Base-by-base conservation (phyloP, 2,329 filamentous ascomycete species). In the Cladosporium phlei region DNA sequence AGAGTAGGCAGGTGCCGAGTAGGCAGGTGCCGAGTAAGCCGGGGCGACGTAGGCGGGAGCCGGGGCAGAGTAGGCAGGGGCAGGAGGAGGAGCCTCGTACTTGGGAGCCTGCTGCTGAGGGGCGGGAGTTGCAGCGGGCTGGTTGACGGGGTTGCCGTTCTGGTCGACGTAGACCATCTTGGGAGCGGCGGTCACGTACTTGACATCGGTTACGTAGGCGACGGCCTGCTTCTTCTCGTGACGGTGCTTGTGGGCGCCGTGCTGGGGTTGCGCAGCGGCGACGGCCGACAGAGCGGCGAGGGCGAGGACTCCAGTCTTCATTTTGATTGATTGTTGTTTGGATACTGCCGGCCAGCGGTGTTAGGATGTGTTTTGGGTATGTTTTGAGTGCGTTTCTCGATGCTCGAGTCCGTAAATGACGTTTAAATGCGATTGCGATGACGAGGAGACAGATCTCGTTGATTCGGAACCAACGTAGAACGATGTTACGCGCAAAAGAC, bases 131-230 rank as follows among this genome's bases (percentile, higher is more conserved):
- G 27, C 39, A 16, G 27, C 39, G 8, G 37, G 25, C 12, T 17
- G 17, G 27, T 20, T 20, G 37, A 80, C 53, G 2, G 72, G 68
- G n/a, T 73, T 68, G 46, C 79, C 79, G 48, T 74, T 61, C 53
- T 76, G 66, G 58, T 86, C 73, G 35, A 84, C 77, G 64, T 77
- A 84, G 56, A 85, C 73, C 21, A 81, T 61, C 17, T 74, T 71
- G 48, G 75, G 67, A 5, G 72, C 69, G 29, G 72, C 66, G 29
- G 70, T 73, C 10, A 70, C 62, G 24, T 59, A 53, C 38, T 56
- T 45, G 45, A 60, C 54, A 32, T 62, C 60, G 34, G 67, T 64
- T 37, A 69, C 55, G n/a, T 53, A 52, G 14, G 35, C 49, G 8
- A 63, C 57, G 9, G 65, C 58, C 56, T 65, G 63, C 55, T 60